Base-by-base conservation (phyloP, 768 basidiomycete species). In the Leccinum uliginosum region DNA sequence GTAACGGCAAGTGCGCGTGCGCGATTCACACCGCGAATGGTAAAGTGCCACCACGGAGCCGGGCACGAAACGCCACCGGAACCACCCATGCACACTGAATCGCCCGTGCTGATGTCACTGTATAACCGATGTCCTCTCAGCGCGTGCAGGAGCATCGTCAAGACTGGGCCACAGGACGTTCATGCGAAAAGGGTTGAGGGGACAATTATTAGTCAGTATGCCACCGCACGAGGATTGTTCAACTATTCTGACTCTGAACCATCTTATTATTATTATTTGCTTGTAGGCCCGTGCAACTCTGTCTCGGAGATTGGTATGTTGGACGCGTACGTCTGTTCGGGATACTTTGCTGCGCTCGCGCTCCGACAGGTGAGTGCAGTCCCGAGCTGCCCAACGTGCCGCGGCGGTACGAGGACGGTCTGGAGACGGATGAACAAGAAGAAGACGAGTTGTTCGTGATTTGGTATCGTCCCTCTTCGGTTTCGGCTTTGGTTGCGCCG, bases 71-170 rank as follows among this genome's bases (percentile, higher is more conserved):
- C 66, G 19, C 74, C 75, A 19, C 81, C 81, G 17, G 82, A 83
- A 59, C 70, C 79, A 11, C 80, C 82, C 3, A 71, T 76, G 1
- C 79, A 84, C 64, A 72, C 78, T 15, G 82, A 83, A 8, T 73
- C 83, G 40, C 80, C 84, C 4, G 80, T 83, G 12, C 74, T 93
- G 47, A 75, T 80, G 49, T 75, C 79, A 0, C 71, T 93, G 46
- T 94, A 90, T 78, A 89, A 90, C 63, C 93, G 91, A 93, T 98
- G 96, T 66, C 77, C 87, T 2, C 68, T 95, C 59, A 82, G 88
- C 35, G 85, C 83, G 1, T 98, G 96, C 65, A 82, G 83, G 58
- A 79, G 91, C 5, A 83, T 95, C 50, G 68, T 85, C 40, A 86
- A 85, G 65, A 78, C 83, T 8, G 92, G 93, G n/a, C n/a, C n/a